Conservation (phyloP, 2,329 filamentous ascomycete species). For the Pyrenophora graminea region DNA sequence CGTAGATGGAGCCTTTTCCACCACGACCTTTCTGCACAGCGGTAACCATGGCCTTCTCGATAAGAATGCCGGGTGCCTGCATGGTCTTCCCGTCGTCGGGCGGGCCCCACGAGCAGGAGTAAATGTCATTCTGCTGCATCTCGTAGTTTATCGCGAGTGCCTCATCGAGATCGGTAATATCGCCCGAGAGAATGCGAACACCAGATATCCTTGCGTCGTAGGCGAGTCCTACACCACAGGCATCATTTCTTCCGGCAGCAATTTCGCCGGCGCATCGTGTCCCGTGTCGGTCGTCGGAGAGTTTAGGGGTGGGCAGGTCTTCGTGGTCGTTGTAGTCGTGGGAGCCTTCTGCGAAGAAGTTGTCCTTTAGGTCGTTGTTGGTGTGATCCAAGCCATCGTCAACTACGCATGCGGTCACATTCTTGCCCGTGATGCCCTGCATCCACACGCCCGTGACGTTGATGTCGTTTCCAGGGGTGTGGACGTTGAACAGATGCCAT, state of each 20-base stretch:
- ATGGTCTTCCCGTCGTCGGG: slow-evolving; percentile 91
- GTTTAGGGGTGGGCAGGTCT: slow-evolving; percentile 76
- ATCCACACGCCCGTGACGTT: slow-evolving; percentile 96
- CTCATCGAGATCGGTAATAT: slow-evolving; percentile 91
- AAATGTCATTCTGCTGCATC: slow-evolving; percentile 90
- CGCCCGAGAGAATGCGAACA: slow-evolving; percentile 87
- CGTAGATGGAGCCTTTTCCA: slow-evolving; percentile 87
- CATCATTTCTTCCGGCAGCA: slow-evolving; percentile 85
- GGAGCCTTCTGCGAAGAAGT: slow-evolving; percentile 91
- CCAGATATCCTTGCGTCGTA: slow-evolving; percentile 90
- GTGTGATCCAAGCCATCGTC: slow-evolving; percentile 97
- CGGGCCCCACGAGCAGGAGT: slow-evolving; percentile 98
- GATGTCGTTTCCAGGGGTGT: slow-evolving; percentile 83
- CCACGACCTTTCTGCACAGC: slow-evolving; percentile 85
- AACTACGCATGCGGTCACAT: slow-evolving; percentile 88
- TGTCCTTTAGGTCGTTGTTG: slow-evolving; percentile 86
- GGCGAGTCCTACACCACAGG: slow-evolving; percentile 93
- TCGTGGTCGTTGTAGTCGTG: slow-evolving; percentile 93
- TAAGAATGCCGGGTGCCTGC: slow-evolving; percentile 89
- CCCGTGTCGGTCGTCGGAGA: slow-evolving; percentile 86
- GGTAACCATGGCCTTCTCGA: slow-evolving; percentile 87
- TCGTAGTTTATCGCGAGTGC: slow-evolving; percentile 91
- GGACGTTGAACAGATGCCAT: slow-evolving; percentile 90
- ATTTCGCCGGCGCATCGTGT: slow-evolving; percentile 96
- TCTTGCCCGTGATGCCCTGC: slow-evolving; percentile 86